These are phyloP conservation scores for Populus alba DNA, from an alignment of 345 rosid species.

Conservation along the genomic window DNA sequence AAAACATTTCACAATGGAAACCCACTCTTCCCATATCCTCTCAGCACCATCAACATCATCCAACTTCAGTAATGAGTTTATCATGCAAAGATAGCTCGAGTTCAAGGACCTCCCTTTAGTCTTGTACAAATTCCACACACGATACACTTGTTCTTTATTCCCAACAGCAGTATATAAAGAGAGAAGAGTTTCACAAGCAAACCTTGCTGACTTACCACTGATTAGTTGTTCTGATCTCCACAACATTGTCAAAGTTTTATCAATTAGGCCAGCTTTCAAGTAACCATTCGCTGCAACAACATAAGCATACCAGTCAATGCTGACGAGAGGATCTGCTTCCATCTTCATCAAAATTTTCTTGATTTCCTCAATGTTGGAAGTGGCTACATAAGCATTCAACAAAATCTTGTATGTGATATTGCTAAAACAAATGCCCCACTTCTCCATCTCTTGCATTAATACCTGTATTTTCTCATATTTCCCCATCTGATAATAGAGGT, in stretches of 20 bases:
- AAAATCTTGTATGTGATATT: slow-evolving; percentile 38
- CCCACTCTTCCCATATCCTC: slow-evolving; percentile 57
- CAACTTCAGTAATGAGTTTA: slow-evolving; percentile 50
- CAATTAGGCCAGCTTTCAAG: slow-evolving; percentile 44
- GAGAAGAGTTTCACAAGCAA: slow-evolving; percentile 42
- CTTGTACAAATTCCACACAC: slow-evolving; percentile 55
- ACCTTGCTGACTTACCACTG: slow-evolving; percentile 10
- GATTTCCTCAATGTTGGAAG: slow-evolving; percentile 48
- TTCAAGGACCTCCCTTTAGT: slow-evolving; percentile 31
- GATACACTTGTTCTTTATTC: slow-evolving; percentile 45
- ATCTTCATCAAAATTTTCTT: slow-evolving; percentile 45
- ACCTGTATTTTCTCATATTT: slow-evolving; percentile 39
- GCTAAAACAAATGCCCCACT: slow-evolving; percentile 33
- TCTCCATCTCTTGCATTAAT: slow-evolving; percentile 56
- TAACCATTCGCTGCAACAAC: slow-evolving; percentile 43
- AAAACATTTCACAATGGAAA: slow-evolving; percentile 23
- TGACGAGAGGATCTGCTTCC: slow-evolving; percentile 38
- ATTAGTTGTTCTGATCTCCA: slow-evolving; percentile 41
- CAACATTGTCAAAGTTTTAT: slow-evolving; percentile 43
- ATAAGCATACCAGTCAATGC: slow-evolving; percentile 48
- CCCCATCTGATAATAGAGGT: slow-evolving; percentile 39
- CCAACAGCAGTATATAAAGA: slow-evolving; percentile 48
- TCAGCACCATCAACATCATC: slow-evolving; percentile 52
- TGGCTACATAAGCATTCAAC: slow-evolving; percentile 48
- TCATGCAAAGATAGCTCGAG: slow-evolving; percentile 46